A percentile compares a stretch with the other conserved stretches of the same genome.
These are phyloP conservation scores for Nitzschia sp. DNA, from an alignment of 108 stramenopile genomes.

Conservation along the genomic window DNA sequence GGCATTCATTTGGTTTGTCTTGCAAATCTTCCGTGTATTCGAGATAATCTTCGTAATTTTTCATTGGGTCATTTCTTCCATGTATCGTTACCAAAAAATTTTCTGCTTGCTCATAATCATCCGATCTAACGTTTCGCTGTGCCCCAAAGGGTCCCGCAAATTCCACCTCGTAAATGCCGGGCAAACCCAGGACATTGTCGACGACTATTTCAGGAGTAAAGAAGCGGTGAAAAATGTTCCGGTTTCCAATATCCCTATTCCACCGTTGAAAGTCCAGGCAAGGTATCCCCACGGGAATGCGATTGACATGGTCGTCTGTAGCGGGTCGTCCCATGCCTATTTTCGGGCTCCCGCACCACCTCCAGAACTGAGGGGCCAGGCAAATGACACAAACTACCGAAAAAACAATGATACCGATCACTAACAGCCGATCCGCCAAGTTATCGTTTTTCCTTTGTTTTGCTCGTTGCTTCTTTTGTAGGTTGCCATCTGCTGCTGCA, in stretches of 20 bases:
- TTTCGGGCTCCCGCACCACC: no score
- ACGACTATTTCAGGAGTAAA: no score
- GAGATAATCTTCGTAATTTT: not conserved
- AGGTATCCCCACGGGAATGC: conserved; percentile 18
- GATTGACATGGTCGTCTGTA: conserved; percentile 13
- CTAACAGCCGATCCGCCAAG: no score
- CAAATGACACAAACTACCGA: no score
- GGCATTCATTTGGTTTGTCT: conserved; percentile 9
- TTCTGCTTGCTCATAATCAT: conserved; percentile 16
- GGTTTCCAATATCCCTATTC: conserved; percentile 26
- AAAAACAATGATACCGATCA: no score
- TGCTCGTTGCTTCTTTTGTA: no score
- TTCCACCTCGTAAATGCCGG: no score
- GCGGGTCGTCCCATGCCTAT: conserved; percentile 18
- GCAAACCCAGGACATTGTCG: no score
- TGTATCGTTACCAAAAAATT: conserved; percentile 11
- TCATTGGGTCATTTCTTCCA: no score
- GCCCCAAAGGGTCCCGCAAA: conserved; percentile 6
- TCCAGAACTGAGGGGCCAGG: no score
- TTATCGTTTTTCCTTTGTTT: no score
- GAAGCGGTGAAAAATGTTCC: conserved; percentile 17
- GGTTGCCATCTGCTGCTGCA: no score
- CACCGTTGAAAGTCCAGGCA: not conserved
- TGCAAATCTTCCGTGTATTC: conserved; percentile 12
- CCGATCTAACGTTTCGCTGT: not conserved